Percentiles rank a stretch among this genome's conserved stretches.
Conservation (phyloP, 139 green algal species). For the Dunaliella sp. region DNA sequence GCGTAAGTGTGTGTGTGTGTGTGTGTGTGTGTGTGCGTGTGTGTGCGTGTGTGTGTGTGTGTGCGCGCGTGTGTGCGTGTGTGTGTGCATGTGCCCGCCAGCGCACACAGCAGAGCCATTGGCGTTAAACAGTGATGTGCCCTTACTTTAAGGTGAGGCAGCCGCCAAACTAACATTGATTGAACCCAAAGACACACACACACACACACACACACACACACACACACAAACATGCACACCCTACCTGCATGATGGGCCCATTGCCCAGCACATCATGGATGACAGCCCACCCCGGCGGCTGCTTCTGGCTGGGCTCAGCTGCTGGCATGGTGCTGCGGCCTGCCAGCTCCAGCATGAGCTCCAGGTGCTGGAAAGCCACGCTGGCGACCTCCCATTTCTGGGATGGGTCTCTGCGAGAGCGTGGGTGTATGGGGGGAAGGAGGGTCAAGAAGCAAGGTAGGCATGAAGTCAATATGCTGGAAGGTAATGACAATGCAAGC, state of each 20-base stretch:
- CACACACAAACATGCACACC: background rate
- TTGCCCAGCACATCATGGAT: constrained; percentile 65
- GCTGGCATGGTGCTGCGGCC: background rate
- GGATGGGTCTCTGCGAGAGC: constrained; percentile 30
- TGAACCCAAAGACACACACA: too few species aligned
- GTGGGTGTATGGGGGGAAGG: background rate
- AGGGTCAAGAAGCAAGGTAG: background rate
- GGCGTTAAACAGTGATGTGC: background rate
- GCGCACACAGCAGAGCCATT: too few species aligned
- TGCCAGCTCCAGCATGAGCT: constrained; percentile 44
- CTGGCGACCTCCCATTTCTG: constrained; percentile 75
- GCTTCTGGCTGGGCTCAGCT: background rate
- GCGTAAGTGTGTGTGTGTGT: too few species aligned
- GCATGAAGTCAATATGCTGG: constrained; percentile 2
- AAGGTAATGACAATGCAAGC: background rate
- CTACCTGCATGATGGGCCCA: constrained; percentile 15
- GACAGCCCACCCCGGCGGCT: constrained; percentile 38
- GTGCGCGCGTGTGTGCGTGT: too few species aligned
- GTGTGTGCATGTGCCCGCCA: too few species aligned
- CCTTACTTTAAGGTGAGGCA: background rate
- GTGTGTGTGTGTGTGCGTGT: too few species aligned
- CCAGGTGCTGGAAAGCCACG: constrained; percentile 58
- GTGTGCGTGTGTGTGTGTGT: too few species aligned
- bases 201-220: background rate
- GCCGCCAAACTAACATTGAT: too few species aligned